Evolutionary conservation across 1,139 yeast genomes (phyloP).

Genomic region (Yamadazyma aaseri): DNA sequence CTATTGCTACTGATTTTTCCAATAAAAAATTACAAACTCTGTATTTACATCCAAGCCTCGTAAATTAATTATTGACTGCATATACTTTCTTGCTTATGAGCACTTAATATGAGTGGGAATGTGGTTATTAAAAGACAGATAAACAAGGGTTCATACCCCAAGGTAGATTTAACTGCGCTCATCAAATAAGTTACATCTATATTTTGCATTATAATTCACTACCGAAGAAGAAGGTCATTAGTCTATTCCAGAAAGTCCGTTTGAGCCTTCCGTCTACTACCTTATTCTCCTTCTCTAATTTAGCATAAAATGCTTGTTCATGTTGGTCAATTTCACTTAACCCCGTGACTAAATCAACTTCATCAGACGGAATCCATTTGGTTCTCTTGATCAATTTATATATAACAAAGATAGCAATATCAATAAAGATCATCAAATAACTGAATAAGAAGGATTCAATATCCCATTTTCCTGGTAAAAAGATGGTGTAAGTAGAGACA

Average conservation of each 20-base stretch:
- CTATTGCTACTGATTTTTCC: too few species aligned
- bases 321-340: conserved; percentile 46
- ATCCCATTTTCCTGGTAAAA: conserved; percentile 64
- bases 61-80: too few species aligned
- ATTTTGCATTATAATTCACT: conserved; percentile 17
- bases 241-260: conserved; percentile 11
- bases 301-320: conserved; percentile 32
- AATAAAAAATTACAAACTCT: too few species aligned
- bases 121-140: too few species aligned
- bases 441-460: conserved; percentile 60
- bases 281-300: conserved; percentile 16
- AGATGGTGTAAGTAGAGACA: conserved; percentile 65
- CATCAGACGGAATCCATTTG: conserved; percentile 46
- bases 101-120: too few species aligned
- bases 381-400: conserved; percentile 60
- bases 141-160: too few species aligned
- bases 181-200: neutral
- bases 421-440: conserved; percentile 67
- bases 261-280: conserved; percentile 16
- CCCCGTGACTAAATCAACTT: conserved; percentile 44
- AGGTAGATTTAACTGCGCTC: neutral
- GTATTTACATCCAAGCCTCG: too few species aligned
- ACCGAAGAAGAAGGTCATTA: conserved; percentile 22
- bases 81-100: too few species aligned
- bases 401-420: conserved; percentile 51